Evolutionary conservation across 768 basidiomycete species (phyloP), one percentile per base, ranked within the genome.

Genomic region (Cytidiella melzeri): DNA sequence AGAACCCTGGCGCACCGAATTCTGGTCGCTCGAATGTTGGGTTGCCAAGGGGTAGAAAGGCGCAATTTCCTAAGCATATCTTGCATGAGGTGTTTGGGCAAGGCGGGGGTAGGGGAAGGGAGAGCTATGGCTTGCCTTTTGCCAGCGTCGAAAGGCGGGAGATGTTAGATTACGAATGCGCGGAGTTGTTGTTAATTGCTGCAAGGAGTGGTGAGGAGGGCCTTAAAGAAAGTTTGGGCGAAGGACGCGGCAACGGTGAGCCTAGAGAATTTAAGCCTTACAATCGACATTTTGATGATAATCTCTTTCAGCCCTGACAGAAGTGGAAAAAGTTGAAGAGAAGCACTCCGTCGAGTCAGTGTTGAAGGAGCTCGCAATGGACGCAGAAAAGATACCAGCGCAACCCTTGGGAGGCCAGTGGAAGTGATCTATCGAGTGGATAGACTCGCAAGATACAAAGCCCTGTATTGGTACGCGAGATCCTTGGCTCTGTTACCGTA

Each of bases 121-220:
- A 77, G 49, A 48, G 60, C 0, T 76, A 70, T 50, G 79, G 79
- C 0, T 57, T 80, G 20, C 63, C 73, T 21, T 84, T 82, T 57
- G 70, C 73, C 27, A 68, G 69, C 5, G 78, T 79, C 34, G 70
- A 76, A 56, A 72, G 67, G 15, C 67, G 71, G 1, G 74, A 79
- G 41, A 54, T 83, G 50, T 64, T 85, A 52, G 74, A 85, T 47
- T 75, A 77, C 54, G 61, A 71, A 38, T 76, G 80, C 0, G 72
- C 75, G 1, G 74, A 84, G 57, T 46, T 82, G 15, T 57, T 84
- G 43, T 64, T 84, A 25, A 75, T 83, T 44, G 76, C 75, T 4
- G 72, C 76, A 0, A 69, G 73, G 48, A 68, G 67, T 1, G 76
- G 74, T 0, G 70, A 76, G 43, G 67, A 72, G 38, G 75, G 74